Evolutionary conservation across 176 grass and related monocot genomes (phyloP).

Genomic region (Oryza coarctata): DNA sequence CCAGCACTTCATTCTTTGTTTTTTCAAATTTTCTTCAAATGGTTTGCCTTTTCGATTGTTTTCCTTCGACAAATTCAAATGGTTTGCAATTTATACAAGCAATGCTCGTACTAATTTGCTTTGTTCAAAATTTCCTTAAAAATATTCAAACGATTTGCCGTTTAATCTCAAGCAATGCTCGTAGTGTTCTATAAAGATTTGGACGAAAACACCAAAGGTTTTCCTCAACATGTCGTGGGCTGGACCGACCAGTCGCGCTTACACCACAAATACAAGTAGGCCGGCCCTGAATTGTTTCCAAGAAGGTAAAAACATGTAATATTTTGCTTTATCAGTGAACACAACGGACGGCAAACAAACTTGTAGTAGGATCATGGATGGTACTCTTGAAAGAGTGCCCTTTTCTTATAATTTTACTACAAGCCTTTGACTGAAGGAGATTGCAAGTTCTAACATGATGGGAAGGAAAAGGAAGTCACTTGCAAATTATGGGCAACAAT

Average conservation of each 20-base stretch:
- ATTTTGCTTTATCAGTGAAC: background rate
- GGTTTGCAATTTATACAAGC: too few species aligned
- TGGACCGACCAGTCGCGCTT: background rate
- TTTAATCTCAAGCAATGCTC: too few species aligned
- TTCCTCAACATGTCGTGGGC: too few species aligned
- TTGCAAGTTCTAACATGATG: background rate
- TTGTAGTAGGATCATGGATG: background rate
- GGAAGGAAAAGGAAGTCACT: background rate
- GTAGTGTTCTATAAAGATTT: too few species aligned
- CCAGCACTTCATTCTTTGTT: too few species aligned
- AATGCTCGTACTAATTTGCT: too few species aligned
- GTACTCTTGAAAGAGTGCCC: background rate
- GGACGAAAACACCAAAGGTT: too few species aligned
- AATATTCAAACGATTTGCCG: too few species aligned
- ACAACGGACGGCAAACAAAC: background rate
- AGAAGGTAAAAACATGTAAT: background rate
- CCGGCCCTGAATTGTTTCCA: background rate
- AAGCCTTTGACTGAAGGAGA: background rate
- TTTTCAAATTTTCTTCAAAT: too few species aligned
- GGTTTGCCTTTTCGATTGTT: too few species aligned
- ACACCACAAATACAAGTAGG: background rate
- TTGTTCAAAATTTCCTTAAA: too few species aligned
- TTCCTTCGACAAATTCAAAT: too few species aligned
- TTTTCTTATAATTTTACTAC: background rate
- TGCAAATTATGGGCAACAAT: background rate